Evolutionary conservation across 768 basidiomycete species (phyloP).

Genomic region (Hortiboletus campestris): DNA sequence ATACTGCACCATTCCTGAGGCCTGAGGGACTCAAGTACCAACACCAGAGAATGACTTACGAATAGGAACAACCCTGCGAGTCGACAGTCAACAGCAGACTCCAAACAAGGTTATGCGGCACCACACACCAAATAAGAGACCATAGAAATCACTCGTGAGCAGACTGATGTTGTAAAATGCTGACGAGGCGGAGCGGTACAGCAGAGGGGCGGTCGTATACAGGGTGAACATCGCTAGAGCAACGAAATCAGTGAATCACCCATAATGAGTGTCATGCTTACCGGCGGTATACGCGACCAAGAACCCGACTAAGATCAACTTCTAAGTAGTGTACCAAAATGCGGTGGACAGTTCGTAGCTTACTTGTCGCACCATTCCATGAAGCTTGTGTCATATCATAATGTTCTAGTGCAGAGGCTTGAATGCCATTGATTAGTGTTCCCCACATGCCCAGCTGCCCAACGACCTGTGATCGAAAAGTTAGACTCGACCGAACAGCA

Average conservation of each 20-base stretch:
- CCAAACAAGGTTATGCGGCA: neutral
- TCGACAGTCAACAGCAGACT: constrained; percentile 4
- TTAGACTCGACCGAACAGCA: neutral
- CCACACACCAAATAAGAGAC: constrained; percentile 63
- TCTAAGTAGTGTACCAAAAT: neutral
- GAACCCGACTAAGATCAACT: constrained; percentile 43
- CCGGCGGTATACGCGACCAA: constrained; percentile 50
- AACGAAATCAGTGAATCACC: neutral
- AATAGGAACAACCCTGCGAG: constrained; percentile 49
- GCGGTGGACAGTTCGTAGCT: constrained; percentile 38
- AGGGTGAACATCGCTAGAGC: constrained; percentile 72
- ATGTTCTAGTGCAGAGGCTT: constrained; percentile 75
- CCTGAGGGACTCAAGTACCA: neutral
- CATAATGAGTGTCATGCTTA: constrained; percentile 10
- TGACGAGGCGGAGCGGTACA: constrained; percentile 84
- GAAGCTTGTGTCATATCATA: constrained; percentile 57
- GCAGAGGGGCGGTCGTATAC: constrained; percentile 81
- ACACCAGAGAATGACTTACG: constrained; percentile 33
- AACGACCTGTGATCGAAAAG: constrained; percentile 49
- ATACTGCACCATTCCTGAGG: constrained; percentile 47
- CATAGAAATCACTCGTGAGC: constrained; percentile 87
- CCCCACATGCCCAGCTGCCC: constrained; percentile 89
- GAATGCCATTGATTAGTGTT: constrained; percentile 72
- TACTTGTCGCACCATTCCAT: constrained; percentile 74
- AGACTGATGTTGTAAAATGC: constrained; percentile 83